Evolutionary conservation across 176 grass and related monocot species (phyloP).

Genomic region (Oryza punctata): DNA sequence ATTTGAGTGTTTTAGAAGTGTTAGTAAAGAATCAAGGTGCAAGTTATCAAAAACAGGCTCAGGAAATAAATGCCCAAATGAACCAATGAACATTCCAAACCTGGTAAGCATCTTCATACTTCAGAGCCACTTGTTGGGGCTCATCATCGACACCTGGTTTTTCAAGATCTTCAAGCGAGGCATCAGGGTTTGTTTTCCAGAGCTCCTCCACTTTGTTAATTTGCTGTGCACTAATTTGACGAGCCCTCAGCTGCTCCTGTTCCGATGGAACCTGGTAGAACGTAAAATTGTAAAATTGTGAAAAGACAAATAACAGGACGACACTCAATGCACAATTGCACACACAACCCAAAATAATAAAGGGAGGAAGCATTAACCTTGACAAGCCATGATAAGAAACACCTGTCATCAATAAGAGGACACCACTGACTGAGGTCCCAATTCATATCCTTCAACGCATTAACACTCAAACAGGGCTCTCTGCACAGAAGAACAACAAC

Average conservation of each 20-base stretch:
- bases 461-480: constrained; percentile 99
- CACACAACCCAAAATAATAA: constrained; percentile 25
- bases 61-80: background rate
- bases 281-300: constrained; percentile 28
- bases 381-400: constrained; percentile 97
- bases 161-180: constrained; percentile 96
- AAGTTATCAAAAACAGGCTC: constrained; percentile 25
- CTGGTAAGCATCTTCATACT: constrained; percentile 99
- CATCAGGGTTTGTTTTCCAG: constrained; percentile 98
- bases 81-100: constrained; percentile 40
- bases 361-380: constrained; percentile 57
- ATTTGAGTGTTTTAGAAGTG: background rate
- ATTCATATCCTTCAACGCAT: constrained; percentile 98
- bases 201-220: constrained; percentile 99
- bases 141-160: constrained; percentile 98
- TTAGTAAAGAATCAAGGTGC: constrained; percentile 1
- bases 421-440: constrained; percentile 99
- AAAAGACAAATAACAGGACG: constrained; percentile 15
- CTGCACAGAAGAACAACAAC: constrained; percentile 96
- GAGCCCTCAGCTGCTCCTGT: constrained; percentile 94
- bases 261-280: constrained; percentile 85
- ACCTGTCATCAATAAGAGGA: constrained; percentile 97
- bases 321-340: background rate
- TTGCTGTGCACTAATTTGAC: constrained; percentile 97
- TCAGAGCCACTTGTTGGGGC: constrained; percentile 78